Percentiles rank a stretch among this genome's conserved stretches.
Conservation (phyloP, 1,139 yeast species). For the Entelexis paramagnoliae region DNA sequence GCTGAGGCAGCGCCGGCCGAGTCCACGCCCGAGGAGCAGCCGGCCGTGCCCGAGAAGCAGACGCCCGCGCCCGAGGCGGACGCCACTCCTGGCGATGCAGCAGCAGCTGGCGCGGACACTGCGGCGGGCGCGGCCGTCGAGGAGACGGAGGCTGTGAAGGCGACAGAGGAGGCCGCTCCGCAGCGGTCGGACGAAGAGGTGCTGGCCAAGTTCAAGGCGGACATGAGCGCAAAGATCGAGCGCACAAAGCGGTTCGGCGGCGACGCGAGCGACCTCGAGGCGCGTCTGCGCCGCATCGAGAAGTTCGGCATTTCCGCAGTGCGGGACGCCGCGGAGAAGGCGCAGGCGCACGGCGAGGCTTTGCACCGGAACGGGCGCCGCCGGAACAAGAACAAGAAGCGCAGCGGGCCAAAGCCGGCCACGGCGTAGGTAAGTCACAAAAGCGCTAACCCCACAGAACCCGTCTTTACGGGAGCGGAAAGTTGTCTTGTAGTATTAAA, state of each 20-base stretch:
- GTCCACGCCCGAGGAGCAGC: no score
- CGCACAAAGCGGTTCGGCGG: constrained; percentile 74
- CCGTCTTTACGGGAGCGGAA: neutral
- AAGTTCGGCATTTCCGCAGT: constrained; percentile 63
- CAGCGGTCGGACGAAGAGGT: constrained; percentile 48
- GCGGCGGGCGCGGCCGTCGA: no score
- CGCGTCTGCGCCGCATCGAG: constrained; percentile 51
- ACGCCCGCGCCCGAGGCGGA: neutral
- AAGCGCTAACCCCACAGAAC: neutral
- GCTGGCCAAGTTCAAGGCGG: constrained; percentile 56
- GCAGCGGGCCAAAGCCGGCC: constrained; percentile 6
- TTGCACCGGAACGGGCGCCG: no score
- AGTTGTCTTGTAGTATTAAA: neutral
- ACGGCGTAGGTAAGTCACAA: neutral
- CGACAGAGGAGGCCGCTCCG: constrained; percentile 9
- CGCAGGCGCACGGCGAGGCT: no score
- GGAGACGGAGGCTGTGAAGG: neutral
- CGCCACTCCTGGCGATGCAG: neutral
- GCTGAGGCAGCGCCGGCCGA: constrained; percentile 9
- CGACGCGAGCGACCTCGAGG: constrained; percentile 44
- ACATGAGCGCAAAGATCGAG: constrained; percentile 54
- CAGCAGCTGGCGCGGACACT: no score
- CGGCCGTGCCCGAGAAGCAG: neutral
- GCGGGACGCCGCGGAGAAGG: constrained; percentile 18
- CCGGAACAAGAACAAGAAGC: constrained; percentile 3